Evolutionary conservation across 2,329 filamentous ascomycete species (phyloP).

Genomic region (Alternaria tenuissima): DNA sequence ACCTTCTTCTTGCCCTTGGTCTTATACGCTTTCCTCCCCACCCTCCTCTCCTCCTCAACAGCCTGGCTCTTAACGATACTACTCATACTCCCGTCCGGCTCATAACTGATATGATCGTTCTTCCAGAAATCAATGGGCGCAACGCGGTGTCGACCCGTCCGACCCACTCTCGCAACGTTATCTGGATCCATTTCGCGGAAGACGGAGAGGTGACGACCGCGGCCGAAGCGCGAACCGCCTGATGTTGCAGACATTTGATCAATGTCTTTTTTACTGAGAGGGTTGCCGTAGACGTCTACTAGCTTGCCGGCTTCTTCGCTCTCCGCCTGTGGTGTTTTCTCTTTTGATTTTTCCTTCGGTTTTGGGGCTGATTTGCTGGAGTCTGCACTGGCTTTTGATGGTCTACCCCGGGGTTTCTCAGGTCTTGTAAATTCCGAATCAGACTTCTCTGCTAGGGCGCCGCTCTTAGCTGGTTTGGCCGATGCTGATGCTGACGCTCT

Average conservation of each 20-base stretch:
- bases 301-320: slow-evolving; percentile 37
- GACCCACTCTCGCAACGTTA: slow-evolving; percentile 46
- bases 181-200: slow-evolving; percentile 46
- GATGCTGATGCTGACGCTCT: slow-evolving; percentile 14
- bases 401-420: slow-evolving; percentile 30
- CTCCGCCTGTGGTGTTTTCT: slow-evolving; percentile 8
- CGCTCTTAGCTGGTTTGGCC: slow-evolving; percentile 18
- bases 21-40: slow-evolving; percentile 40
- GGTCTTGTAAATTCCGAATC: slow-evolving; percentile 40
- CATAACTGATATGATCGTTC: slow-evolving; percentile 79
- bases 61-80: slow-evolving; percentile 80
- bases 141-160: slow-evolving; percentile 80
- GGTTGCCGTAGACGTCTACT: slow-evolving; percentile 43
- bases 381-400: slow-evolving; percentile 34
- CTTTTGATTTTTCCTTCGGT: slow-evolving; percentile 11
- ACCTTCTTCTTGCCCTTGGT: slow-evolving; percentile 39
- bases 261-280: slow-evolving; percentile 43
- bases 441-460: slow-evolving; percentile 19
- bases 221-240: slow-evolving; percentile 41
- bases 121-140: slow-evolving; percentile 86
- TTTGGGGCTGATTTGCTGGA: slow-evolving; percentile 23
- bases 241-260: slow-evolving; percentile 46
- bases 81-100: slow-evolving; percentile 71
- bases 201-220: slow-evolving; percentile 47
- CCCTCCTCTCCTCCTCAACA: slow-evolving; percentile 50